Conservation (phyloP, 495 filamentous ascomycete species). For the Penicillium daleae region DNA sequence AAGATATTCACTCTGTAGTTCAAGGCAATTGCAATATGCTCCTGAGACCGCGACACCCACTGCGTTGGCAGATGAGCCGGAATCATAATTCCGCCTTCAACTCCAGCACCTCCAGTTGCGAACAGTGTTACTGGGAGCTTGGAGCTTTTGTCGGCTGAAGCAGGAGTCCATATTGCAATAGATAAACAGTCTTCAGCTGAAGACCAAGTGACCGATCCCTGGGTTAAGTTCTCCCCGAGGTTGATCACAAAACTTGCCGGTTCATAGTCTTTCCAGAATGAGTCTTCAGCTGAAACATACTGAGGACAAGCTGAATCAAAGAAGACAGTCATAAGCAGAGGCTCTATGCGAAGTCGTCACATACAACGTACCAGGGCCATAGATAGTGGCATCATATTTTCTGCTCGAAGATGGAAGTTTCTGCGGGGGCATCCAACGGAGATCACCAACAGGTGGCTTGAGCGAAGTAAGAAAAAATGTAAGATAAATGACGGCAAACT, state of each 20-base stretch:
- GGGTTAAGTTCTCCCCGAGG: constrained; percentile 14
- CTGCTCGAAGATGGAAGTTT: background rate
- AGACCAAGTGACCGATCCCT: constrained; percentile 22
- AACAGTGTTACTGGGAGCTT: constrained; percentile 26
- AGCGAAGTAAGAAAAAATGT: background rate
- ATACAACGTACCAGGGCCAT: constrained; percentile 3
- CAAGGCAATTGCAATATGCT: constrained; percentile 57
- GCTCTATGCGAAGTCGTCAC: background rate
- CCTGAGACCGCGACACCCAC: constrained; percentile 50
- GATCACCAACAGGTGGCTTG: constrained; percentile 11
- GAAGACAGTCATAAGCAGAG: background rate
- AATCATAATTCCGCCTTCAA: constrained; percentile 44
- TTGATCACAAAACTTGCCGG: constrained; percentile 17
- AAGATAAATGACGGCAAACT: too few relatives aligned
- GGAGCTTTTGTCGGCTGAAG: constrained; percentile 6
- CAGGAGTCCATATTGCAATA: constrained; percentile 26
- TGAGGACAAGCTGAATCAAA: constrained; percentile 15
- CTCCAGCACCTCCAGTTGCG: constrained; percentile 19
- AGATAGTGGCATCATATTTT: constrained; percentile 2
- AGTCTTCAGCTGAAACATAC: constrained; percentile 10
- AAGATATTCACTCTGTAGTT: constrained; percentile 42
- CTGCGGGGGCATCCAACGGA: constrained; percentile 8
- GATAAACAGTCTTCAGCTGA: constrained; percentile 27
- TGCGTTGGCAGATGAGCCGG: constrained; percentile 48
- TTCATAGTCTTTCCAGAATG: constrained; percentile 24